Conservation (phyloP, 1,284 basidiomycete genomes). For the Xerocomus cyaneibrunnescens region DNA sequence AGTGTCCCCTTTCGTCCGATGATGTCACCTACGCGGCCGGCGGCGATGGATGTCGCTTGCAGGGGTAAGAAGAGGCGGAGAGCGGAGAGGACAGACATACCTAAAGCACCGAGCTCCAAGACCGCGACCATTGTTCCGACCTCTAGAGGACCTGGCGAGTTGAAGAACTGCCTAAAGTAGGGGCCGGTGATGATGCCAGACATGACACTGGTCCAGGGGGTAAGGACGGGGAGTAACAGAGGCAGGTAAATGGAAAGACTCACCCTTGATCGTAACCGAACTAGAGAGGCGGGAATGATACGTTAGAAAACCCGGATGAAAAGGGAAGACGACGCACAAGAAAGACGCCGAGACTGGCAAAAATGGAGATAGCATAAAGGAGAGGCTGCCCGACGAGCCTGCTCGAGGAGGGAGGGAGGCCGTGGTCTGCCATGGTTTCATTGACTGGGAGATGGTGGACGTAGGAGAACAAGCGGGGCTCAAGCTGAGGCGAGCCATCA, state of each 20-base stretch:
- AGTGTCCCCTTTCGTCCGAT: conserved; percentile 89
- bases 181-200: conserved; percentile 94
- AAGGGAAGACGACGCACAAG: conserved; percentile 52
- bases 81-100: conserved; percentile 43
- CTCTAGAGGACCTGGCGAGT: conserved; percentile 68
- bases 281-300: conserved; percentile 38
- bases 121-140: conserved; percentile 91
- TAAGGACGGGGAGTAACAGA: conserved; percentile 30
- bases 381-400: conserved; percentile 79
- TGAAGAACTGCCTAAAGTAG: conserved; percentile 82
- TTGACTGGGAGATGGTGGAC: conserved; percentile 28
- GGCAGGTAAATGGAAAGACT: neutral
- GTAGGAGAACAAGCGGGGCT: conserved; percentile 9
- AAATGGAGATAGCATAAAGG: conserved; percentile 80
- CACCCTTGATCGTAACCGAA: conserved; percentile 96
- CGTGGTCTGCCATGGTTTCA: conserved; percentile 47
- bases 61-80: conserved; percentile 5
- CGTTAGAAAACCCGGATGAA: conserved; percentile 2
- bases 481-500: neutral
- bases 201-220: conserved; percentile 63
- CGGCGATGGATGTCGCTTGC: conserved; percentile 85
- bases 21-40: conserved; percentile 85
- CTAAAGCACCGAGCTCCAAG: conserved; percentile 89
- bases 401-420: conserved; percentile 36
- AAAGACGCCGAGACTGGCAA: conserved; percentile 88